phyloP scores from a whole-genome alignment of 148 eudicot species.

The Spergularia bocconei region DNA sequence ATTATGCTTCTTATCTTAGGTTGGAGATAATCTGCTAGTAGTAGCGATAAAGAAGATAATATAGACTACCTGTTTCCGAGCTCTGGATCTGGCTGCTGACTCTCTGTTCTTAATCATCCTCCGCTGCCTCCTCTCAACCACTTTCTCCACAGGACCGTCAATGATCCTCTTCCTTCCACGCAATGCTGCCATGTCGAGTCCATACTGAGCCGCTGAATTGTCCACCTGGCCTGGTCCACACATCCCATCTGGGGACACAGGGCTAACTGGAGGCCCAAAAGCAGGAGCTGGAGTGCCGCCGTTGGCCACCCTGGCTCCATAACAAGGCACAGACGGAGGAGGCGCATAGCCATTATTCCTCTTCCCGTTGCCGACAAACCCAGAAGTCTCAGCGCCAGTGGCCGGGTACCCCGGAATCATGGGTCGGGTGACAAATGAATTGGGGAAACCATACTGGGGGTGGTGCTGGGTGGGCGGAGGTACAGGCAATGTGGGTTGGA shows the following conservation, averaged over 20 bases:
- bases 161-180: constrained; percentile 60
- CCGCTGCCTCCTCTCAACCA: constrained; percentile 85
- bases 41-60: background rate
- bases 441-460: constrained; percentile 38
- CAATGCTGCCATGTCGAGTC: constrained; percentile 54
- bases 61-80: constrained; percentile 72
- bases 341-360: constrained; percentile 39
- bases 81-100: constrained; percentile 93
- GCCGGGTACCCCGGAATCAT: constrained; percentile 26
- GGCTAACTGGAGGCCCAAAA: constrained; percentile 60
- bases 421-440: constrained; percentile 30
- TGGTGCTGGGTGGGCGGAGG: constrained; percentile 20
- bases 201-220: constrained; percentile 44
- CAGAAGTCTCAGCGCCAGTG: constrained; percentile 35
- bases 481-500: background rate
- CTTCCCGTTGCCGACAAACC: constrained; percentile 36
- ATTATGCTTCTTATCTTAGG: too few species aligned
- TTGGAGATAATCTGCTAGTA: too few species aligned
- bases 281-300: constrained; percentile 38
- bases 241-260: constrained; percentile 63
- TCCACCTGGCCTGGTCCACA: constrained; percentile 48
- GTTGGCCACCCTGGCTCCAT: constrained; percentile 44
- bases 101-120: constrained; percentile 91
- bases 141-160: constrained; percentile 82
- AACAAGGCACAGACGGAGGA: constrained; percentile 33